Evolutionary conservation across 2,329 filamentous ascomycete genomes (phyloP).

Genomic region (Allantophomopsis lycopodina): DNA sequence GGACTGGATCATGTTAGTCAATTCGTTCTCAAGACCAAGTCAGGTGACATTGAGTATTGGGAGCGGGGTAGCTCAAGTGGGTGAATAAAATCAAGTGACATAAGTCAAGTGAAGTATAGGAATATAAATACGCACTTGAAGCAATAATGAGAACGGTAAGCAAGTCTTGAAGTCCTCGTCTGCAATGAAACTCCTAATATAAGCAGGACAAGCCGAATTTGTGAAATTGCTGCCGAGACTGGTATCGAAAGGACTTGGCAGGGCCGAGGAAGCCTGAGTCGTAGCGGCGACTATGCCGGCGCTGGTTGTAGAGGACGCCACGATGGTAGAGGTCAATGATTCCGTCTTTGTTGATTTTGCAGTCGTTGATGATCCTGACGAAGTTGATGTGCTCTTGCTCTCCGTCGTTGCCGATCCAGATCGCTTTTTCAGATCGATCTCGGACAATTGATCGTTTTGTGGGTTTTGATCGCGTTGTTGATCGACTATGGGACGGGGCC

Average conservation of each 20-base stretch:
- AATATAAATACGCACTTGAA: conserved; percentile 43
- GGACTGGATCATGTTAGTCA: conserved; percentile 34
- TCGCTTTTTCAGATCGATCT: too few relatives aligned
- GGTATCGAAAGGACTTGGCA: conserved; percentile 56
- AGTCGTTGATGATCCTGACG: background rate
- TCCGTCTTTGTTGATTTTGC: conserved; percentile 1
- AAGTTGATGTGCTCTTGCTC: background rate
- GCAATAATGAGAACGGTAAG: conserved; percentile 71
- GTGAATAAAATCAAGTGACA: background rate
- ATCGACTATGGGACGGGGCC: conserved; percentile 4
- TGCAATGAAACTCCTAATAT: conserved; percentile 15
- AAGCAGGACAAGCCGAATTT: conserved; percentile 14
- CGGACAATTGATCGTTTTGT: background rate
- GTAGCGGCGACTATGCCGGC: conserved; percentile 8
- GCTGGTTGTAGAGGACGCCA: conserved; percentile 1
- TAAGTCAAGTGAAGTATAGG: background rate
- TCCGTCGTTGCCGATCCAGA: too few relatives aligned
- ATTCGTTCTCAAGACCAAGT: background rate
- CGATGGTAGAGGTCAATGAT: background rate
- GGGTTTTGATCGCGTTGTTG: conserved; percentile 3
- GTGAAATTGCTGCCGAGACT: conserved; percentile 49
- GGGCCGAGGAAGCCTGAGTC: conserved; percentile 19
- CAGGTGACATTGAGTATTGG: conserved; percentile 1
- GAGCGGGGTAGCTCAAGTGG: background rate
- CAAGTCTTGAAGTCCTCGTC: conserved; percentile 33